Base-by-base conservation (phyloP, 495 filamentous ascomycete genomes). In the Xylaria longipes region DNA sequence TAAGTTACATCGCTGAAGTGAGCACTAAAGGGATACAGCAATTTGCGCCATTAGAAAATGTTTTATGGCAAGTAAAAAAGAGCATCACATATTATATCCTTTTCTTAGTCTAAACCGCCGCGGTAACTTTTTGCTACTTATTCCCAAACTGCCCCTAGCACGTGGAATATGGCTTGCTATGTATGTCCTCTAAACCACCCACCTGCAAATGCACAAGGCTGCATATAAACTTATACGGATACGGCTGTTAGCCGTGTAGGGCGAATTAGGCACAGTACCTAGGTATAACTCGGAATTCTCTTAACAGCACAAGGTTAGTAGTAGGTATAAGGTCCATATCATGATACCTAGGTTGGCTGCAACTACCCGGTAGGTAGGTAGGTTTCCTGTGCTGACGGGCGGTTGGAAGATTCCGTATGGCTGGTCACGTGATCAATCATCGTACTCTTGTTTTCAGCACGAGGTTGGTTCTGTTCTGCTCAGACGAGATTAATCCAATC, bases 191-290 rank as follows among this genome's bases (percentile, higher is more conserved):
- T 2, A 29, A 63, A 63, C 39, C 14, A 20, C 25, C 17, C 37
- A 41, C 11, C 7, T 61, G 35, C n/a, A 64, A 20, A 46, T 52
- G 45, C 29, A 52, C 27, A 25, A 46, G 41, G 61, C 61, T 64
- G 22, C 22, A 43, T 45, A 5, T 39, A 48, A 20, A 22, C 57
- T 37, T 39, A 33, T 12, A 39, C 56, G 6, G 17, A 33, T 12
- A 39, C 56, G 6, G 17, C 20, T 22, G 8, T 0, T 15, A 58
- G 54, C 29, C 50, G 50, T 54, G 50, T 22, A 27, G 27, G 3
- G 54, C 11, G 54, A 58, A 35, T n/a, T 17, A 56, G 29, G 25
- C 29, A 54, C 22, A 3, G 50, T 22, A 29, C 20, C 29, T 58
- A 29, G 54, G 54, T 35, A 25, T 8, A 52, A 27, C 48, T 58